Conservation (phyloP, 179 eudicot genomes). For the Carnegiea gigantea region DNA sequence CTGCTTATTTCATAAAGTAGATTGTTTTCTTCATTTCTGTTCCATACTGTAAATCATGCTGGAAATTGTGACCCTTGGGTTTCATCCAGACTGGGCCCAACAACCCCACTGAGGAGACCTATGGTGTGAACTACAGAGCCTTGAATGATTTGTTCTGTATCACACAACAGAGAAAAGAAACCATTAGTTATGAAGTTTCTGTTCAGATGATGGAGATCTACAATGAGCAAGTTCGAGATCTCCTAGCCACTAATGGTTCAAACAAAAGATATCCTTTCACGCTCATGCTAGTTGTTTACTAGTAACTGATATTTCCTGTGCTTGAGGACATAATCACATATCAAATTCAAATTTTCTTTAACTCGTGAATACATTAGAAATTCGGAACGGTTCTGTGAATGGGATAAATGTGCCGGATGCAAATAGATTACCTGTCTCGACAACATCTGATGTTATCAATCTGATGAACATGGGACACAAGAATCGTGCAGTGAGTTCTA, state of each 20-base stretch:
- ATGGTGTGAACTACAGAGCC: slow-evolving; percentile 95
- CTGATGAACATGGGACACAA: slow-evolving; percentile 86
- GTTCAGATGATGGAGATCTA: slow-evolving; percentile 99
- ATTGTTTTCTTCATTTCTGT: background rate
- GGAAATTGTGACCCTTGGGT: slow-evolving; percentile 3
- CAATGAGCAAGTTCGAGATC: slow-evolving; percentile 98
- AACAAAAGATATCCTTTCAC: slow-evolving; percentile 91
- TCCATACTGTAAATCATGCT: slow-evolving; percentile 5
- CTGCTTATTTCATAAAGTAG: background rate
- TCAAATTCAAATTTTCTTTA: slow-evolving; percentile 38
- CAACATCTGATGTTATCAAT: slow-evolving; percentile 77
- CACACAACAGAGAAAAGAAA: slow-evolving; percentile 73
- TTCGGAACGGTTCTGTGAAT: slow-evolving; percentile 74
- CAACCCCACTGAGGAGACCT: slow-evolving; percentile 69
- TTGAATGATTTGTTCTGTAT: slow-evolving; percentile 73
- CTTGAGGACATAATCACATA: background rate
- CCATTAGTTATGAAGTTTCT: slow-evolving; percentile 72
- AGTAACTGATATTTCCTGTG: background rate
- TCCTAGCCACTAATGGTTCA: slow-evolving; percentile 73
- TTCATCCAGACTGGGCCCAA: slow-evolving; percentile 74
- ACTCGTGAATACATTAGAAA: slow-evolving; percentile 72
- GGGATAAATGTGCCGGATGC: slow-evolving; percentile 98
- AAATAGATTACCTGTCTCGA: slow-evolving; percentile 68
- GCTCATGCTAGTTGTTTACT: slow-evolving; percentile 10
- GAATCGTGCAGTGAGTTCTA: slow-evolving; percentile 92